These are phyloP conservation scores for Cercospora berteroae DNA, from an alignment of 2,329 filamentous ascomycete species.

Conservation along the genomic window DNA sequence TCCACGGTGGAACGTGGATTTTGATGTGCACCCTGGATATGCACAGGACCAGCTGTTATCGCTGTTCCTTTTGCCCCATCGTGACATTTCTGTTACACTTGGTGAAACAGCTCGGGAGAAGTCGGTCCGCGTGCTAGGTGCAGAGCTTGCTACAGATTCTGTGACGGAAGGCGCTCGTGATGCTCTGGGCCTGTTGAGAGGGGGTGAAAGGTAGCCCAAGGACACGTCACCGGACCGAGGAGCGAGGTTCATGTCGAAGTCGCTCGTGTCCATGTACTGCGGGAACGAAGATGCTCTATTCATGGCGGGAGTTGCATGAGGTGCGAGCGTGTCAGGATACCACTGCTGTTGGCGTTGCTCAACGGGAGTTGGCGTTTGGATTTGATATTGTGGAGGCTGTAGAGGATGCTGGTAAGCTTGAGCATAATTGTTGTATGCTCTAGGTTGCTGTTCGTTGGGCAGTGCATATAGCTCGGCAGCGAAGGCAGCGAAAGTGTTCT, in stretches of 20 bases:
- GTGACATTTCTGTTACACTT: constrained; percentile 36
- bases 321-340: constrained; percentile 14
- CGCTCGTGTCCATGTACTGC: constrained; percentile 16
- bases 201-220: constrained; percentile 25
- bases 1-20: constrained; percentile 57
- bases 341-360: constrained; percentile 14
- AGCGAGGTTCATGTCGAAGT: neutral
- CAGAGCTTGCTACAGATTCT: constrained; percentile 32
- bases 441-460: constrained; percentile 7
- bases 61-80: constrained; percentile 45
- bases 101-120: constrained; percentile 35
- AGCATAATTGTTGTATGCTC: constrained; percentile 3
- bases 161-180: constrained; percentile 32
- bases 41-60: constrained; percentile 58
- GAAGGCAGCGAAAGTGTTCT: constrained; percentile 12
- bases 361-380: constrained; percentile 6
- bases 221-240: constrained; percentile 15
- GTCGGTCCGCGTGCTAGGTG: constrained; percentile 28
- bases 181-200: constrained; percentile 13
- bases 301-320: neutral
- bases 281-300: neutral
- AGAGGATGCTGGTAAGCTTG: constrained; percentile 16
- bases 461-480: constrained; percentile 6
- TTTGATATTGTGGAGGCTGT: constrained; percentile 16
- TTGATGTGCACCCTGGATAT: constrained; percentile 59